Evolutionary conservation across 768 basidiomycete genomes (phyloP).

Genomic region (Auricularia auricula-judae): DNA sequence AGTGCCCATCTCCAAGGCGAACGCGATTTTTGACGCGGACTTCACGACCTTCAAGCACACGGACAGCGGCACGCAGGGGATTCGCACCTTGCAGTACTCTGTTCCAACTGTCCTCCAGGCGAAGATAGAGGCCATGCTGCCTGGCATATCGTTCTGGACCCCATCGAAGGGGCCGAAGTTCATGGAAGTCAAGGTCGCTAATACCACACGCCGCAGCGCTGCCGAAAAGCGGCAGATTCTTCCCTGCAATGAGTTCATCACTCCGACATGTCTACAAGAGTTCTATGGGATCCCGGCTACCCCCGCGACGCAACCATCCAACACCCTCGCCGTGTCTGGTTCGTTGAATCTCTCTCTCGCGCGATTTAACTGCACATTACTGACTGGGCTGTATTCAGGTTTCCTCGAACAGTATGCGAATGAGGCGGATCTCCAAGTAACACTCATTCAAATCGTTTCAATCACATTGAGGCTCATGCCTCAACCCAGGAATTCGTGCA

Average conservation of each 20-base stretch:
- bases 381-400: background rate
- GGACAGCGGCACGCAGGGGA: background rate
- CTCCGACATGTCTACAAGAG: slow-evolving; percentile 24
- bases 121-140: too few species aligned
- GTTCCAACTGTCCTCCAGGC: too few species aligned
- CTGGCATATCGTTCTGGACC: too few species aligned
- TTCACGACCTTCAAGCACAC: slow-evolving; percentile 15
- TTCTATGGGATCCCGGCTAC: slow-evolving; percentile 2
- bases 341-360: background rate
- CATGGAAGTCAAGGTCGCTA: too few species aligned
- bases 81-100: background rate
- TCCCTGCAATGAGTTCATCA: slow-evolving; percentile 5
- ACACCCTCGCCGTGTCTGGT: slow-evolving; percentile 3
- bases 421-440: slow-evolving; percentile 14
- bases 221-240: too few species aligned
- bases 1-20: slow-evolving; percentile 23
- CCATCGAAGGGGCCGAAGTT: too few species aligned
- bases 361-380: background rate
- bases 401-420: slow-evolving; percentile 22
- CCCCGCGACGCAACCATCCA: background rate
- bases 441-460: background rate
- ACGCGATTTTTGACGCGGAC: slow-evolving; percentile 22
- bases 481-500: background rate
- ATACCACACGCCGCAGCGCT: too few species aligned
- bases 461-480: background rate